Evolutionary conservation across 179 eudicot genomes (phyloP).

Genomic region (Silene vulgaris): DNA sequence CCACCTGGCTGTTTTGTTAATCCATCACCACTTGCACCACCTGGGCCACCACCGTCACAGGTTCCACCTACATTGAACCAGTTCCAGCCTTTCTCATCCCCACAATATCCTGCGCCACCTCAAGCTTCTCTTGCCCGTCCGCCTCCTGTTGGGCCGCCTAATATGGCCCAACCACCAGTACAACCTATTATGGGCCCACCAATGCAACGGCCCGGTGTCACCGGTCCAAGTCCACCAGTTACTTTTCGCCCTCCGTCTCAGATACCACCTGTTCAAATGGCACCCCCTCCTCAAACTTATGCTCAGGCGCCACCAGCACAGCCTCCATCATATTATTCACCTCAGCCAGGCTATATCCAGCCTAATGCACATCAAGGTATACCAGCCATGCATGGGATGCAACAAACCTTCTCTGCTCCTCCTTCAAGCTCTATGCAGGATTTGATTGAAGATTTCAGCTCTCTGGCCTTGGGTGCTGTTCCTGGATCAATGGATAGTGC

Average conservation of each 20-base stretch:
- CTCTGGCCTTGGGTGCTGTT: constrained; percentile 59
- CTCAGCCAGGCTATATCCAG: constrained; percentile 42
- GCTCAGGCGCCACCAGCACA: constrained; percentile 29
- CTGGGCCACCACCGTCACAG: constrained; percentile 44
- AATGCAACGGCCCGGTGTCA: constrained; percentile 39
- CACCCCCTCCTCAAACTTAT: constrained; percentile 53
- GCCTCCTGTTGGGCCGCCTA: constrained; percentile 39
- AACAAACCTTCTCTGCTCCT: constrained; percentile 42
- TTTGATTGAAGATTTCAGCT: constrained; percentile 73
- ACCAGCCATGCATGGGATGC: constrained; percentile 43
- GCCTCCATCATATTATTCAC: constrained; percentile 33
- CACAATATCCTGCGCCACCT: constrained; percentile 50
- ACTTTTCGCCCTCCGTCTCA: constrained; percentile 43
- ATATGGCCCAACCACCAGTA: constrained; percentile 29
- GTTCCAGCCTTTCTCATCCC: constrained; percentile 53
- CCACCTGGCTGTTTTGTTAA: constrained; percentile 22
- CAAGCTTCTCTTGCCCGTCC: constrained; percentile 36
- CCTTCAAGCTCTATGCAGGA: constrained; percentile 53
- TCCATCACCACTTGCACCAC: constrained; percentile 40
- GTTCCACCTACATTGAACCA: constrained; percentile 46
- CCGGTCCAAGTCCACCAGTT: constrained; percentile 40
- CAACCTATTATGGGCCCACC: constrained; percentile 46
- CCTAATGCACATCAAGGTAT: constrained; percentile 43
- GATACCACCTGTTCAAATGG: constrained; percentile 44
- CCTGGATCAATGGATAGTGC: constrained; percentile 89